A percentile compares a stretch with the other conserved stretches of the same genome.
Evolutionary conservation across 1,284 basidiomycete genomes (phyloP).

Genomic region (Apiotrichum siamense): DNA sequence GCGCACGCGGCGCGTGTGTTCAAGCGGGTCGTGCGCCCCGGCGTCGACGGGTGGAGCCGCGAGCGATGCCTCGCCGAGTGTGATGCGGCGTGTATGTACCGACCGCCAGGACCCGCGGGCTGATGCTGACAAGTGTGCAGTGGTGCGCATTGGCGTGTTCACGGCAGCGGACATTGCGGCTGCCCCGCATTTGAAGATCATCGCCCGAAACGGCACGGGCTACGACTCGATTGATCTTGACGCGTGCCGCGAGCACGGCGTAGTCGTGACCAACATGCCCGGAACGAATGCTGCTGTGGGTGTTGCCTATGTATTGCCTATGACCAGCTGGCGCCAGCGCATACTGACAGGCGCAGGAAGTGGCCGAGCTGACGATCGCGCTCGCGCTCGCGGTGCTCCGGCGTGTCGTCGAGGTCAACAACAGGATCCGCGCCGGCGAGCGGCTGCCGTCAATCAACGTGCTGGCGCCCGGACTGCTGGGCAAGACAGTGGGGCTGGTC

Average conservation of each 20-base stretch:
- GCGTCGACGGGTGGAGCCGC: slow-evolving; percentile 20
- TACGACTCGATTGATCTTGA: slow-evolving; percentile 37
- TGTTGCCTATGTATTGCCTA: neutral
- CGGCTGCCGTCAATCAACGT: slow-evolving; percentile 52
- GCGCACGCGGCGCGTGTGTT: slow-evolving; percentile 34
- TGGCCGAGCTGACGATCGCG: slow-evolving; percentile 54
- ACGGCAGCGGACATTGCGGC: slow-evolving; percentile 14
- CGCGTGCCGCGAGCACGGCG: slow-evolving; percentile 51
- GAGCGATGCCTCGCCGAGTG: slow-evolving; percentile 24
- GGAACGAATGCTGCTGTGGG: slow-evolving; percentile 32
- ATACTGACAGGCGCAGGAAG: slow-evolving; percentile 48
- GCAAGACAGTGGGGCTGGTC: slow-evolving; percentile 44
- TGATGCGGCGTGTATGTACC: slow-evolving; percentile 30
- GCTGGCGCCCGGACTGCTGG: slow-evolving; percentile 45
- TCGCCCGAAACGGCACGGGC: slow-evolving; percentile 36
- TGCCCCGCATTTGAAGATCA: slow-evolving; percentile 21
- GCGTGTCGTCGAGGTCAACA: slow-evolving; percentile 55
- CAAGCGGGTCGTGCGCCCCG: slow-evolving; percentile 23
- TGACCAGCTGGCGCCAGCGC: too few relatives aligned
- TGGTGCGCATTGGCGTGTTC: slow-evolving; percentile 26
- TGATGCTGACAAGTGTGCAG: slow-evolving; percentile 5
- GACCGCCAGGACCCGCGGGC: too few relatives aligned
- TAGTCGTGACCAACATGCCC: slow-evolving; percentile 57
- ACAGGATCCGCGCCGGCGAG: slow-evolving; percentile 56
- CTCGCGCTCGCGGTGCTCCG: slow-evolving; percentile 53